Evolutionary conservation across 176 grass and related monocot genomes (phyloP).

Genomic region (Thalia dealbata): DNA sequence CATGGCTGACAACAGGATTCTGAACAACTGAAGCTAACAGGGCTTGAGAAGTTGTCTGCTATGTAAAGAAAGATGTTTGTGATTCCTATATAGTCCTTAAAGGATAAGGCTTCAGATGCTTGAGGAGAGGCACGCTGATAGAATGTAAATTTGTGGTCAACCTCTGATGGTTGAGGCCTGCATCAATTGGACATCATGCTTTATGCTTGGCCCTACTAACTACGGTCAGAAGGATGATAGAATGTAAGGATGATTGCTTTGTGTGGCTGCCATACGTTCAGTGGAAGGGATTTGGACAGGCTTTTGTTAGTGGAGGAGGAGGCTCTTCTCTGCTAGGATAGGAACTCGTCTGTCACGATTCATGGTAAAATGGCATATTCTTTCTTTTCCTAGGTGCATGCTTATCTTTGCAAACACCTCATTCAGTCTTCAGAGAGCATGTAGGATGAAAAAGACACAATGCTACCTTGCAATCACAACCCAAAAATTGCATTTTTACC

Average conservation of each 20-base stretch:
- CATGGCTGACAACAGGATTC: conserved; percentile 14
- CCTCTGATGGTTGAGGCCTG: neutral
- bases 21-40: too few species aligned
- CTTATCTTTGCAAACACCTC: too few species aligned
- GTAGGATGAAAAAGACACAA: too few species aligned
- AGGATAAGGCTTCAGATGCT: neutral
- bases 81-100: neutral
- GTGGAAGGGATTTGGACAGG: neutral
- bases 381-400: too few species aligned
- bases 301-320: neutral
- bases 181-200: too few species aligned
- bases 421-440: too few species aligned
- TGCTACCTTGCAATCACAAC: too few species aligned
- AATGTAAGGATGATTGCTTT: neutral
- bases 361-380: neutral
- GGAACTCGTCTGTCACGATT: neutral
- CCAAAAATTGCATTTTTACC: too few species aligned
- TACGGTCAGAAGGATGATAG: neutral
- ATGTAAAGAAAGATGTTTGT: neutral
- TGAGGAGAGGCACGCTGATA: neutral
- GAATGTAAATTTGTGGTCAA: neutral
- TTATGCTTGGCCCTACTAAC: too few species aligned
- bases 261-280: neutral
- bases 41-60: neutral
- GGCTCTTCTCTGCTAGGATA: neutral